Base-by-base conservation (phyloP, 164 flowering plant species). In the Stephania yunnanensis region DNA sequence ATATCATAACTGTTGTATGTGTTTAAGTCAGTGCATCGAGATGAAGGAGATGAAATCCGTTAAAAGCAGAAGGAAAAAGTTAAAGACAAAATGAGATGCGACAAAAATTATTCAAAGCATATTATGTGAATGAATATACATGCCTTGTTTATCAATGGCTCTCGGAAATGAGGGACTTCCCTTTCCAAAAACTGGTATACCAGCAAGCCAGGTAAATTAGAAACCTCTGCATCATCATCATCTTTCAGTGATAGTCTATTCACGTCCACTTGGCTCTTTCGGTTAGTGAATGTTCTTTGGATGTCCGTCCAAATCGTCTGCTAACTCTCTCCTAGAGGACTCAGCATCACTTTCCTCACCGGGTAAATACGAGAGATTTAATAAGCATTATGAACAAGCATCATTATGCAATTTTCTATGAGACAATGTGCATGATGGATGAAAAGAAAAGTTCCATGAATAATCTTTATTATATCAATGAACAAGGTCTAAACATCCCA, bases 81-180 rank as follows among this genome's bases (percentile, higher is more conserved):
- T 71, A 75, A 36, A 71, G 5, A 9, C 13, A 2, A 17, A 30
- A 5, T 55, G 19, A 46, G 9, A n/a, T n/a, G 15, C 9, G 11
- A 44, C 45, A 3, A 42, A 10, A 10, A 3, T 29, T 10, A 17
- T 12, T 30, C 22, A 52, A 22, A 46, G 31, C 42, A 9, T n/a
- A 29, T 61, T 31, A 12, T 11, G 46, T 19, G 61, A 75, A 48
- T 6, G n/a, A n/a, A n/a, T n/a, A 15, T 76, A 79, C 84, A 80
- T 79, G 78, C 97, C 92, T 92, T 91, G 55, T 89, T 92, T 61
- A 83, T 71, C 45, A 92, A 78, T 52, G 95, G 97, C 77, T 78
- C 80, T n/a, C 97, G 89, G 53, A 72, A 48, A 72, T 83, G 80
- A 2, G 97, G 97, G 19, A 78, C 80, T 68, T 85, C 89, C 17